A percentile compares a stretch with the other conserved stretches of the same genome.
Evolutionary conservation across 2,329 filamentous ascomycete genomes (phyloP).

Genomic region (Alternaria conjuncta): DNA sequence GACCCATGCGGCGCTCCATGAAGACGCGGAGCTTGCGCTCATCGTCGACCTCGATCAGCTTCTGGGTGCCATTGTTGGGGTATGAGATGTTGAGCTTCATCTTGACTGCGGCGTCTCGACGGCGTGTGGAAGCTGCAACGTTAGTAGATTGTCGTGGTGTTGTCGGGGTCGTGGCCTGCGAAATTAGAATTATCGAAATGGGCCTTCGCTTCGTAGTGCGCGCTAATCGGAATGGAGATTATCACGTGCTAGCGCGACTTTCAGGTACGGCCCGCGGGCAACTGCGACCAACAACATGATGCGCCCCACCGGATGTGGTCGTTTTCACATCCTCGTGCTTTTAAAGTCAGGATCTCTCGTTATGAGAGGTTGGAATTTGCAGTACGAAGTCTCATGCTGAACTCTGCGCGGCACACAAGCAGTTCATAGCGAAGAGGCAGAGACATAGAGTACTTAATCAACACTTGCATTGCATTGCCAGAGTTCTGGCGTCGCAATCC

Average conservation of each 20-base stretch:
- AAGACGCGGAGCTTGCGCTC: constrained; percentile 99
- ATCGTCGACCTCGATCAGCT: constrained; percentile 99
- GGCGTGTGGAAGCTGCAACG: constrained; percentile 44
- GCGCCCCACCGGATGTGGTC: background rate
- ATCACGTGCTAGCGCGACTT: constrained; percentile 17
- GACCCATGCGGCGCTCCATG: constrained; percentile 97
- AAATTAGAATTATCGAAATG: constrained; percentile 14
- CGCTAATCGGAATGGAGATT: constrained; percentile 9
- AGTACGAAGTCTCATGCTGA: background rate
- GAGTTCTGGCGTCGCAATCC: background rate
- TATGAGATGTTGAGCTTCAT: constrained; percentile 85
- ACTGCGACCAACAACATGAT: background rate
- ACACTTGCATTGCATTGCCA: background rate
- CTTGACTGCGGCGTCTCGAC: constrained; percentile 52
- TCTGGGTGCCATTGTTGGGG: constrained; percentile 99
- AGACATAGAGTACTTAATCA: background rate
- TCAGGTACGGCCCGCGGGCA: background rate
- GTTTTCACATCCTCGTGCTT: background rate
- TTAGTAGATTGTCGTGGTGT: constrained; percentile 42
- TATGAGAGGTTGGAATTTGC: background rate
- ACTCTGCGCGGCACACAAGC: background rate
- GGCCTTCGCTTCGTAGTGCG: constrained; percentile 13
- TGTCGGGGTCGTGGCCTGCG: constrained; percentile 18
- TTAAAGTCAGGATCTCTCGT: background rate
- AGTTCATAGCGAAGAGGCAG: background rate